These are phyloP conservation scores for Moniliophthora roreri DNA, from an alignment of 1,284 basidiomycete genomes.

Conservation along the genomic window DNA sequence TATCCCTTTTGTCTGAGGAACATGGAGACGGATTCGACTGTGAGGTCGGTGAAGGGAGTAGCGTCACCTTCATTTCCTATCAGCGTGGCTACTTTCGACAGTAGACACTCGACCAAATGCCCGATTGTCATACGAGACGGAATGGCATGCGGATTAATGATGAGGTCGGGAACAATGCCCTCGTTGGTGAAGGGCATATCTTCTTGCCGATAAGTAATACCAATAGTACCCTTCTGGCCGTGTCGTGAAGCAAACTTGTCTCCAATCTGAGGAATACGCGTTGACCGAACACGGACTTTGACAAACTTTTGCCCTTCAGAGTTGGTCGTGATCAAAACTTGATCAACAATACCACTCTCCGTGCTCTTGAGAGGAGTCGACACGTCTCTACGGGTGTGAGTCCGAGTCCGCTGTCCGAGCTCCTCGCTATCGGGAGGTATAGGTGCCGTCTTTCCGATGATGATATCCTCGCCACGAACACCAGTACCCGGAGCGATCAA, in stretches of 20 bases:
- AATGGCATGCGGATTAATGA: constrained; percentile 99
- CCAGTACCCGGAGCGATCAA: constrained; percentile 94
- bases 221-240: constrained; percentile 99
- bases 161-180: constrained; percentile 94
- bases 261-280: constrained; percentile 95
- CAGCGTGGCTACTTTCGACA: constrained; percentile 95
- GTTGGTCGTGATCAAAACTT: constrained; percentile 96
- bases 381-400: constrained; percentile 91
- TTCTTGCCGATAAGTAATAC: constrained; percentile 98
- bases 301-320: constrained; percentile 97
- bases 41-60: constrained; percentile 97
- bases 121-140: constrained; percentile 99
- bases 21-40: constrained; percentile 91
- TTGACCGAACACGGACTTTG: constrained; percentile 95
- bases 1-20: constrained; percentile 85
- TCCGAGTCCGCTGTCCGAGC: constrained; percentile 90
- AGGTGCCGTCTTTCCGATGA: constrained; percentile 98
- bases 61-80: constrained; percentile 98
- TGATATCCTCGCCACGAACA: constrained; percentile 96
- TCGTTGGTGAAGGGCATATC: constrained; percentile 99
- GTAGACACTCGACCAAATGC: constrained; percentile 97
- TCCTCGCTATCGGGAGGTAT: constrained; percentile 97
- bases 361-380: constrained; percentile 98
- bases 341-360: constrained; percentile 96
- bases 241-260: constrained; percentile 99